Evolutionary conservation across 768 basidiomycete genomes (phyloP).

Genomic region (Podaxis rugospora): DNA sequence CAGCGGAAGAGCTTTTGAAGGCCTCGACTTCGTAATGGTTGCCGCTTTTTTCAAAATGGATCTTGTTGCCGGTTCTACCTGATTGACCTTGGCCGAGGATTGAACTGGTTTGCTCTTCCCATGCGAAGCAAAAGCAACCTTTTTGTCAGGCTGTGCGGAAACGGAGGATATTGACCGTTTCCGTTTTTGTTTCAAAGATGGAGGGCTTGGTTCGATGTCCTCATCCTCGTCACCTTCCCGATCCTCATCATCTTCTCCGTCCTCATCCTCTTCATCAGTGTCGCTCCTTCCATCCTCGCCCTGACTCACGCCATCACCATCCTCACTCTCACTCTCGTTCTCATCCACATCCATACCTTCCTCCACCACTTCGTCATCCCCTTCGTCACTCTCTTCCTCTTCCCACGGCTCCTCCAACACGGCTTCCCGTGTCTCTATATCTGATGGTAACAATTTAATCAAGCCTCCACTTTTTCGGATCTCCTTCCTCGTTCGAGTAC

Average conservation of each 20-base stretch:
- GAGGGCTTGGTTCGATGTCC: conserved; percentile 28
- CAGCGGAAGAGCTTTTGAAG: background rate
- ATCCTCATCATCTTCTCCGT: conserved; percentile 32
- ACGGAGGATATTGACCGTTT: conserved; percentile 28
- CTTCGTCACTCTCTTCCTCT: conserved; percentile 24
- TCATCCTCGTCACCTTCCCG: conserved; percentile 34
- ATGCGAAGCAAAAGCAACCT: conserved; percentile 46
- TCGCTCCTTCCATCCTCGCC: conserved; percentile 25
- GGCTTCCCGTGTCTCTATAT: conserved; percentile 33
- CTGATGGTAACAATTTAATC: conserved; percentile 43
- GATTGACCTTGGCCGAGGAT: conserved; percentile 14
- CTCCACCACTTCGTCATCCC: conserved; percentile 29
- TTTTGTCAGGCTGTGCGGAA: conserved; percentile 37
- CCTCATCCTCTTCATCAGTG: conserved; percentile 33
- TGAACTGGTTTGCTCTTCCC: background rate
- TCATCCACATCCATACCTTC: conserved; percentile 25
- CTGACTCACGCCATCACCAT: conserved; percentile 15
- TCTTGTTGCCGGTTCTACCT: conserved; percentile 15
- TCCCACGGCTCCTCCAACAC: conserved; percentile 39
- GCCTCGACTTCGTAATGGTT: conserved; percentile 10
- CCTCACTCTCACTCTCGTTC: conserved; percentile 29
- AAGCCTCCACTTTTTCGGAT: conserved; percentile 57
- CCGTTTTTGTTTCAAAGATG: conserved; percentile 42
- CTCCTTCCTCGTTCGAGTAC: conserved; percentile 56
- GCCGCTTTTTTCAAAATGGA: conserved; percentile 5